Percentiles rank a stretch among this genome's conserved stretches.
These are phyloP conservation scores for Fusarium staphyleae DNA, from an alignment of 2,329 filamentous ascomycete genomes.

Conservation along the genomic window DNA sequence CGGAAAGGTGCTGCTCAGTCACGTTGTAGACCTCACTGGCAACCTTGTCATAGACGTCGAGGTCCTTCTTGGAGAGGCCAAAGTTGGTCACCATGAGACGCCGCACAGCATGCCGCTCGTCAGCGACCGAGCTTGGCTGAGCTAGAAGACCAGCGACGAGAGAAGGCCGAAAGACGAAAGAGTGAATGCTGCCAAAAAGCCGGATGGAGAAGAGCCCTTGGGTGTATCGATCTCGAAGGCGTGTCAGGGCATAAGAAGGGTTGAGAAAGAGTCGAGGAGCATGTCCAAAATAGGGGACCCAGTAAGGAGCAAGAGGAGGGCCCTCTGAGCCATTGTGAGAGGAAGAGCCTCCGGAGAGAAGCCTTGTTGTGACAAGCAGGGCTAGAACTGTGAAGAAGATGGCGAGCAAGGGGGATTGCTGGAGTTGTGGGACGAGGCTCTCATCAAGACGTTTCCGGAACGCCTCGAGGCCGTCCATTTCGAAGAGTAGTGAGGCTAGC, in stretches of 20 bases:
- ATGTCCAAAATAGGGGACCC: constrained; percentile 49
- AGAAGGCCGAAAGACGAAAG: constrained; percentile 46
- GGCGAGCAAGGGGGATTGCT: constrained; percentile 35
- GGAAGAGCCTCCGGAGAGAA: constrained; percentile 43
- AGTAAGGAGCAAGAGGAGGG: constrained; percentile 45
- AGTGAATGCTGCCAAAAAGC: constrained; percentile 45
- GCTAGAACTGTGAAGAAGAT: constrained; percentile 37
- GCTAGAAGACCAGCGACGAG: constrained; percentile 42
- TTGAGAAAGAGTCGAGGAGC: constrained; percentile 44
- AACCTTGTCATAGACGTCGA: constrained; percentile 44
- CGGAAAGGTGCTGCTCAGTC: constrained; percentile 40
- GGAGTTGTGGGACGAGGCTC: constrained; percentile 28
- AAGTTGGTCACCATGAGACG: constrained; percentile 45
- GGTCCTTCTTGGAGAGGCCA: constrained; percentile 42
- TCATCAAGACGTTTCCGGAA: constrained; percentile 23
- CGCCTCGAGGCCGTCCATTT: constrained; percentile 27
- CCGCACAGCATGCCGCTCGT: constrained; percentile 37
- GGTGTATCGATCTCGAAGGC: constrained; percentile 44
- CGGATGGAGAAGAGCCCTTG: constrained; percentile 48
- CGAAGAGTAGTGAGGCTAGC: neutral
- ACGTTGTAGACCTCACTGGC: constrained; percentile 39
- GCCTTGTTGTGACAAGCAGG: constrained; percentile 39
- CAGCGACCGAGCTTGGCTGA: constrained; percentile 39
- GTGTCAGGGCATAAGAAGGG: constrained; percentile 41
- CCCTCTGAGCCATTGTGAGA: constrained; percentile 25